Evolutionary conservation across 2,329 filamentous ascomycete species (phyloP).

Genomic region (Ophiostoma perfectum): DNA sequence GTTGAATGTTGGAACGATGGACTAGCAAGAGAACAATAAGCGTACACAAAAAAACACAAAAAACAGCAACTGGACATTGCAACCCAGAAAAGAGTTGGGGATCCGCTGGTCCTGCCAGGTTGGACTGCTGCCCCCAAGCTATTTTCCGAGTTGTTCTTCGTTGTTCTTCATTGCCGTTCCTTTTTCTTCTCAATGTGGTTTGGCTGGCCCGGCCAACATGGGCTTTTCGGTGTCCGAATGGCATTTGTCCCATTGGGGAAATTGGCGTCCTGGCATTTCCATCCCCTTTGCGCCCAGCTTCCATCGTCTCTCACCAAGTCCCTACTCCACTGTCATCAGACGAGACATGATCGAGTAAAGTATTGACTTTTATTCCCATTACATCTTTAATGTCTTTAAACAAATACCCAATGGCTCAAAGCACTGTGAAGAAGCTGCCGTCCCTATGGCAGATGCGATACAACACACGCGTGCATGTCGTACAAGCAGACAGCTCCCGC

Average conservation of each 20-base stretch:
- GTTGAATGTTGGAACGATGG: neutral
- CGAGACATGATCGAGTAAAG: too few species aligned
- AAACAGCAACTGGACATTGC: neutral
- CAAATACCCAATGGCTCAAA: neutral
- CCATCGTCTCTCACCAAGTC: neutral
- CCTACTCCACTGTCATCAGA: neutral
- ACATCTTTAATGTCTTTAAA: neutral
- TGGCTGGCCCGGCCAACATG: slow-evolving; percentile 14
- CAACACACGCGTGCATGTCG: neutral
- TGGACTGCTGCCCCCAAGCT: neutral
- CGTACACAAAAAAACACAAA: neutral
- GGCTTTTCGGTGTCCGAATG: slow-evolving; percentile 21
- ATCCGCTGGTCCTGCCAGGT: neutral
- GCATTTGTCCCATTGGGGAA: slow-evolving; percentile 25
- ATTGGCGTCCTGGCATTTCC: slow-evolving; percentile 17
- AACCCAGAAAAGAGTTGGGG: slow-evolving; percentile 10
- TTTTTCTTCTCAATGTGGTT: neutral
- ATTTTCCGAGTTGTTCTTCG: neutral
- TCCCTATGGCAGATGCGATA: neutral
- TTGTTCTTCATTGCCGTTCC: neutral
- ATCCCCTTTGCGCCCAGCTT: slow-evolving; percentile 9
- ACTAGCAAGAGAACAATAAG: neutral
- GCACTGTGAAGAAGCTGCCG: too few species aligned
- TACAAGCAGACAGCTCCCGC: neutral
- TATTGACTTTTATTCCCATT: neutral